A percentile compares a stretch with the other conserved stretches of the same genome.
Evolutionary conservation across 176 grass and related monocot species (phyloP).

Genomic region (Rhynchospora breviuscula): DNA sequence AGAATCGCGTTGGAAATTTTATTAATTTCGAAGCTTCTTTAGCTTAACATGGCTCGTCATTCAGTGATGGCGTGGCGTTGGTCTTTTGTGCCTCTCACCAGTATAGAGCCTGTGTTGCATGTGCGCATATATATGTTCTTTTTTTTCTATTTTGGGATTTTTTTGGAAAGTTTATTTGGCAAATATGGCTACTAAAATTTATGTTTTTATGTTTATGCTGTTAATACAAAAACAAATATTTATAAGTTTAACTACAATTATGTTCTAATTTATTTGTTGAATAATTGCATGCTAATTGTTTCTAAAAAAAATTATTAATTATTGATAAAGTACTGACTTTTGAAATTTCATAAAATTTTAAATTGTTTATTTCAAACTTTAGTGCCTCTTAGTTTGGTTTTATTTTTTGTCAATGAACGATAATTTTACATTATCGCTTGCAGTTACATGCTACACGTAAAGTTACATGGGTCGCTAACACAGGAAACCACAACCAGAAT

Average conservation of each 20-base stretch:
- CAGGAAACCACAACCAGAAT: not conserved
- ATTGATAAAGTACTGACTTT: not conserved
- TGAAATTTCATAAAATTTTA: not conserved
- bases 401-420: not conserved
- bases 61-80: not conserved
- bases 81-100: not conserved
- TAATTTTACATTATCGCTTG: not conserved
- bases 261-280: not conserved
- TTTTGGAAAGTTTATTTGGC: not conserved
- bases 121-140: not conserved
- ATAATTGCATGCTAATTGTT: not conserved
- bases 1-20: not conserved
- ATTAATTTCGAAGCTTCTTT: constrained; percentile 1
- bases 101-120: not conserved
- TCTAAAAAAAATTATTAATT: no score
- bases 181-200: not conserved
- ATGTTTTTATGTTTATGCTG: not conserved
- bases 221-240: not conserved
- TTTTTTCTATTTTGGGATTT: no score
- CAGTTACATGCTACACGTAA: not conserved
- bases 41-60: not conserved
- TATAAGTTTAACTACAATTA: not conserved
- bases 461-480: not conserved
- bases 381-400: not conserved
- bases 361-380: not conserved